Percentiles rank a stretch among this genome's conserved stretches.
These are phyloP conservation scores for Ceratorhiza oryzae-sativae DNA, from an alignment of 1,284 basidiomycete species.

Conservation along the genomic window DNA sequence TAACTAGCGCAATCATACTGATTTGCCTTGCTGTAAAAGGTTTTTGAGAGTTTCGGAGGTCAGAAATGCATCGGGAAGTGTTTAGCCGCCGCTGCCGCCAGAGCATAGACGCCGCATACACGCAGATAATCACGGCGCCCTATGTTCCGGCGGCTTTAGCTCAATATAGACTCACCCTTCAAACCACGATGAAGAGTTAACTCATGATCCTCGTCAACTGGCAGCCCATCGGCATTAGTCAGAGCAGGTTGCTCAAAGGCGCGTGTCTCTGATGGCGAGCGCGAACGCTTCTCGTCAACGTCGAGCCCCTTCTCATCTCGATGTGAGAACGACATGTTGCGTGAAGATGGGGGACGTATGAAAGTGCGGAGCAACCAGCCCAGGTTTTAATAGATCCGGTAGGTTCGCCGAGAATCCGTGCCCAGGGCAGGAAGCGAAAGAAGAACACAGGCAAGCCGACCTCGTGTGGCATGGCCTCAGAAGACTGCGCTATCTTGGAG, in stretches of 20 bases:
- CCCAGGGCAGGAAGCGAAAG: slow-evolving; percentile 36
- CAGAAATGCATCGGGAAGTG: not conserved
- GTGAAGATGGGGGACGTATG: slow-evolving; percentile 7
- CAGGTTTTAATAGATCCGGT: slow-evolving; percentile 2
- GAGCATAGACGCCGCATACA: too few relatives aligned
- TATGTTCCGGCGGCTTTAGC: too few relatives aligned
- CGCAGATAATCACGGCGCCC: too few relatives aligned
- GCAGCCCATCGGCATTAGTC: slow-evolving; percentile 22
- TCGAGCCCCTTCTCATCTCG: slow-evolving; percentile 16
- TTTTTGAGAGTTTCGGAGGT: not conserved
- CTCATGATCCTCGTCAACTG: slow-evolving; percentile 36
- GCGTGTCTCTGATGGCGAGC: slow-evolving; percentile 13
- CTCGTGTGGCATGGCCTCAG: not conserved
- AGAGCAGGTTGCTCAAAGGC: slow-evolving; percentile 21
- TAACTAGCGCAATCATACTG: slow-evolving; percentile 65
- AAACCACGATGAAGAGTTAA: slow-evolving; percentile 64
- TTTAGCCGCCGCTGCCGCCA: not conserved
- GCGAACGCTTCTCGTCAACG: slow-evolving; percentile 19
- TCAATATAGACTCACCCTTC: slow-evolving; percentile 55
- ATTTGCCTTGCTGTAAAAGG: slow-evolving; percentile 52
- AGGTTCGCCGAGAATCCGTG: slow-evolving; percentile 2
- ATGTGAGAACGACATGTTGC: slow-evolving; percentile 26
- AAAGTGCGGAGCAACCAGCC: slow-evolving; percentile 1
- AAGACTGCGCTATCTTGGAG: slow-evolving; percentile 3
- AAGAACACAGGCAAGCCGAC: not conserved